phyloP scores from a whole-genome alignment of 495 filamentous ascomycete genomes.

The Bacidia gigantensis region DNA sequence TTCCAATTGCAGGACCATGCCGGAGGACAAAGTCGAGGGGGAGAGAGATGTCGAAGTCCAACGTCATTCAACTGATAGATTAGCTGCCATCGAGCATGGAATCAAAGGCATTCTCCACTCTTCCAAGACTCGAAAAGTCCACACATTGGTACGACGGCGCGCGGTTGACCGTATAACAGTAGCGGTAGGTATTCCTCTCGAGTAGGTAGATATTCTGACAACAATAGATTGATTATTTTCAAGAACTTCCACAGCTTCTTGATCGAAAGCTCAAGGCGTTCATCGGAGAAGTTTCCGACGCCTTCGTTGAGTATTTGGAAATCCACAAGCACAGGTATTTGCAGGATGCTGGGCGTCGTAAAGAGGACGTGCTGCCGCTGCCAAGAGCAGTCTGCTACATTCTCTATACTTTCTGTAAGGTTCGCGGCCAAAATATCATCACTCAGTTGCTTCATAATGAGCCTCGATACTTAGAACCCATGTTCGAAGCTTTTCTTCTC shows the following conservation, averaged over 20 bases:
- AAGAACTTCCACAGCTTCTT: conserved; percentile 92
- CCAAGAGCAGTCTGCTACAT: conserved; percentile 60
- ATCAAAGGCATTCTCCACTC: not conserved
- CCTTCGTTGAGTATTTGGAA: conserved; percentile 55
- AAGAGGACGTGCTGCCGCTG: conserved; percentile 31
- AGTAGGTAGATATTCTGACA: not conserved
- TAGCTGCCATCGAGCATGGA: not conserved
- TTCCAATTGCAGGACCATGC: not conserved
- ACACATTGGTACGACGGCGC: not conserved
- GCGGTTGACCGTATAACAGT: not conserved
- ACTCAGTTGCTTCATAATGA: conserved; percentile 81
- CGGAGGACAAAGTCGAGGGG: not conserved
- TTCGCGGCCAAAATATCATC: conserved; percentile 85
- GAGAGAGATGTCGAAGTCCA: not conserved
- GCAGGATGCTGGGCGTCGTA: not conserved
- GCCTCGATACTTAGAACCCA: conserved; percentile 62
- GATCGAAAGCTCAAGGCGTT: conserved; percentile 61
- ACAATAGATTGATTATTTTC: conserved; percentile 69
- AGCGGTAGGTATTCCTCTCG: not conserved
- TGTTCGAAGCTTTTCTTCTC: conserved; percentile 52
- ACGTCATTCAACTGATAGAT: not conserved
- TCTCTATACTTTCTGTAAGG: conserved; percentile 86
- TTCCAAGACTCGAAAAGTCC: not conserved
- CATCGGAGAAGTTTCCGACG: conserved; percentile 15
- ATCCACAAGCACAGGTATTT: conserved; percentile 19